Conservation (phyloP, 176 grass and related monocot species). For the Stipa capillata region DNA sequence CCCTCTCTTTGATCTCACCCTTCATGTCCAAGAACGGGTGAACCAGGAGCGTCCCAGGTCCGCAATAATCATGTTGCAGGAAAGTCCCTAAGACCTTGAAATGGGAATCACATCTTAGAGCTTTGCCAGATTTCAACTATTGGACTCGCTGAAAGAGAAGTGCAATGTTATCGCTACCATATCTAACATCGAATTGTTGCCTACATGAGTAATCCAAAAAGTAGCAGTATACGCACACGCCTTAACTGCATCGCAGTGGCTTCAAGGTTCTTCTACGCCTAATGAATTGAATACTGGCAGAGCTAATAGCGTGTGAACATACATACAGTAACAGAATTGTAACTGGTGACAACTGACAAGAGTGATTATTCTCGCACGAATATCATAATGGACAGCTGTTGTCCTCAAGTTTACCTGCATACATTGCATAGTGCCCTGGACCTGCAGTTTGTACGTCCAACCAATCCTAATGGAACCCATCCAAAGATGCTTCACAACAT, state of each 20-base stretch:
- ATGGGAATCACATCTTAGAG: not conserved
- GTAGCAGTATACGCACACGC: not conserved
- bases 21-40: constrained; percentile 88
- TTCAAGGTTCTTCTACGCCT: not conserved
- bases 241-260: not conserved
- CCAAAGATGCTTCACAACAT: not conserved
- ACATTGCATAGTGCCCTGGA: not conserved
- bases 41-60: constrained; percentile 76
- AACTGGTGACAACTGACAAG: not conserved
- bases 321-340: not conserved
- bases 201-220: not conserved
- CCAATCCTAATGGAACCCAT: not conserved
- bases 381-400: not conserved
- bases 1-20: constrained; percentile 49
- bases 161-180: not conserved
- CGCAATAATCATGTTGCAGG: constrained; percentile 59
- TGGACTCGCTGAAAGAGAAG: not conserved
- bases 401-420: not conserved
- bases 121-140: not conserved
- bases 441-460: not conserved
- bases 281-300: not conserved
- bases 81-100: constrained; percentile 55
- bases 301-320: not conserved
- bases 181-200: not conserved
- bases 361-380: not conserved